Evolutionary conservation across 2,329 filamentous ascomycete genomes (phyloP).

Genomic region (Cladosporium sp.): DNA sequence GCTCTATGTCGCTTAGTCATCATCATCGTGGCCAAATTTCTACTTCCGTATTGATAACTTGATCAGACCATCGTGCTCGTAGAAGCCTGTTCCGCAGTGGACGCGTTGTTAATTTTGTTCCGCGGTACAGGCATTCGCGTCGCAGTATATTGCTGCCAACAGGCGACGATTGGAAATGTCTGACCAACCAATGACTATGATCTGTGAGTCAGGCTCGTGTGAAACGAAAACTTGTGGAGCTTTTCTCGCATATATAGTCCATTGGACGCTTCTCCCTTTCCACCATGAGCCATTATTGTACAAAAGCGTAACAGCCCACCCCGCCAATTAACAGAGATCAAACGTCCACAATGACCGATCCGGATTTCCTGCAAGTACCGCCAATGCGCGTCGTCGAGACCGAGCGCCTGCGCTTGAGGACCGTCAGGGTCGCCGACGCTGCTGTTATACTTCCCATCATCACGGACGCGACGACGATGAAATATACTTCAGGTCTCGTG

Average conservation of each 20-base stretch:
- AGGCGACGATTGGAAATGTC: not conserved
- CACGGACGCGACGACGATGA: conserved; percentile 62
- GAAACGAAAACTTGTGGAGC: not conserved
- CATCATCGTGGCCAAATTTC: not conserved
- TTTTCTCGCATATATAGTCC: not conserved
- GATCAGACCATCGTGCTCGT: not conserved
- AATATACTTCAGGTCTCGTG: conserved; percentile 47
- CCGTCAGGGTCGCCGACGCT: conserved; percentile 53
- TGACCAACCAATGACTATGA: not conserved
- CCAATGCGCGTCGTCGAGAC: conserved; percentile 39
- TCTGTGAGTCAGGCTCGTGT: not conserved
- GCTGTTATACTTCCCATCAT: conserved; percentile 55
- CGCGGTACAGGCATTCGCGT: not conserved
- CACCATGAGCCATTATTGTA: not conserved
- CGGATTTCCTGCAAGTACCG: not conserved
- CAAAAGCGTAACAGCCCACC: not conserved
- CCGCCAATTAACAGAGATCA: not conserved
- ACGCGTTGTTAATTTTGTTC: not conserved
- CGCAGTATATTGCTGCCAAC: not conserved
- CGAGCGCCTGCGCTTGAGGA: conserved; percentile 57
- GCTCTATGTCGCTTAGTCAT: not conserved
- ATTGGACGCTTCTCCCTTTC: not conserved
- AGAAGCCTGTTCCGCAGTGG: not conserved
- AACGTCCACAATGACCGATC: conserved; percentile 7
- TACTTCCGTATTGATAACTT: not conserved